Evolutionary conservation across 139 green algal genomes (phyloP).

Genomic region (Limnomonas spitsbergensis): DNA sequence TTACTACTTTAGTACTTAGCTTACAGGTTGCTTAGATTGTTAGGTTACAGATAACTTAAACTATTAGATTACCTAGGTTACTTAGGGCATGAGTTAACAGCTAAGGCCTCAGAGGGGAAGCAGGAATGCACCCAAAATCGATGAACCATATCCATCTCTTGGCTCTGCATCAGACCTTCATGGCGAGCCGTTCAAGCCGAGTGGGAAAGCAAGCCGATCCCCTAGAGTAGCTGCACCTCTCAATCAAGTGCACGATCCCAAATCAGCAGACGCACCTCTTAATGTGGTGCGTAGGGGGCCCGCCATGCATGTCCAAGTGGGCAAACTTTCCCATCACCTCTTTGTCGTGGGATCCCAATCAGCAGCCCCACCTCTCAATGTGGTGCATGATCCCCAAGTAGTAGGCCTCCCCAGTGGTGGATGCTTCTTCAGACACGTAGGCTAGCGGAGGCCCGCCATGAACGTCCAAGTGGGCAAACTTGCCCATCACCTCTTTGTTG

Average conservation of each 20-base stretch:
- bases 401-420: conserved; percentile 10
- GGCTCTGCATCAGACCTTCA: no score
- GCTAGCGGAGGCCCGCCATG: conserved; percentile 40
- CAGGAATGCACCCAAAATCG: no score
- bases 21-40: no score
- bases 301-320: conserved; percentile 29
- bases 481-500: conserved; percentile 18
- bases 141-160: no score
- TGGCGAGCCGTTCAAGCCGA: no score
- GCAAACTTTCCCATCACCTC: conserved; percentile 25
- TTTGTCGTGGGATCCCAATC: neutral
- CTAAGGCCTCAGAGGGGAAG: no score
- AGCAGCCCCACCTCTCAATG: conserved; percentile 23
- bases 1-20: no score
- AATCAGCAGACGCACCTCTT: conserved; percentile 30
- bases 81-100: no score
- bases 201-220: no score
- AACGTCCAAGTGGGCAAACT: conserved; percentile 16
- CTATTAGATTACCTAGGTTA: no score
- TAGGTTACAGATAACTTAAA: no score
- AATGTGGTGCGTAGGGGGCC: conserved; percentile 12
- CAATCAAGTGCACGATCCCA: conserved; percentile 47
- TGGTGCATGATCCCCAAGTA: conserved; percentile 50
- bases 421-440: conserved; percentile 8
- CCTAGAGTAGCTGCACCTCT: conserved; percentile 5